A percentile compares a stretch with the other conserved stretches of the same genome.
Conservation (phyloP, 805 yeast species). For the Cyberlindnera xishuangbannaensis region DNA sequence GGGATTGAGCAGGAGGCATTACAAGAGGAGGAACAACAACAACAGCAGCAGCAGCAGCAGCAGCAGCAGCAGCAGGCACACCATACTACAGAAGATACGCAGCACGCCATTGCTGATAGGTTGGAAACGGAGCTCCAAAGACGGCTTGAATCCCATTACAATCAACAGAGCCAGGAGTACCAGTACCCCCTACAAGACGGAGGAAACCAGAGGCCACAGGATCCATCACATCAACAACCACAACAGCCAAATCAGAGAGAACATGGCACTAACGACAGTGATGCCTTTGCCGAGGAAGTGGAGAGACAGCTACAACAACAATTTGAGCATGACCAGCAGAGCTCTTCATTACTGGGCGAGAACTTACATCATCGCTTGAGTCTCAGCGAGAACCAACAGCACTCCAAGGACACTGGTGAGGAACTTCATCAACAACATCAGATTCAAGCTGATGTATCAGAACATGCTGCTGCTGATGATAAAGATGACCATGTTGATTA, state of each 20-base stretch:
- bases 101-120: slow-evolving; percentile 11
- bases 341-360: too few relatives aligned
- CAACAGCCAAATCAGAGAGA: neutral
- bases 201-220: too few relatives aligned
- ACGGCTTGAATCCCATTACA: slow-evolving; percentile 14
- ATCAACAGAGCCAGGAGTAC: slow-evolving; percentile 9
- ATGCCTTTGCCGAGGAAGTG: slow-evolving; percentile 24
- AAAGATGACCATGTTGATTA: slow-evolving; percentile 2
- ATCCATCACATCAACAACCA: neutral
- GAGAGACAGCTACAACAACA: slow-evolving; percentile 23
- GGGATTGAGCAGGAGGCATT: slow-evolving; percentile 14
- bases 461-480: too few relatives aligned
- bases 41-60: slow-evolving; percentile 3
- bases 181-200: slow-evolving; percentile 1
- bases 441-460: too few relatives aligned
- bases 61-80: neutral
- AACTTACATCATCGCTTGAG: neutral
- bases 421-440: too few relatives aligned
- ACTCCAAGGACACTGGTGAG: neutral
- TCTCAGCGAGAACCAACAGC: neutral
- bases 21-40: slow-evolving; percentile 2
- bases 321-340: slow-evolving; percentile 7
- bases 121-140: slow-evolving; percentile 23
- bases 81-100: neutral
- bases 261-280: slow-evolving; percentile 10